Evolutionary conservation across 2,329 filamentous ascomycete genomes (phyloP).

Genomic region (Seiridium cupressi): DNA sequence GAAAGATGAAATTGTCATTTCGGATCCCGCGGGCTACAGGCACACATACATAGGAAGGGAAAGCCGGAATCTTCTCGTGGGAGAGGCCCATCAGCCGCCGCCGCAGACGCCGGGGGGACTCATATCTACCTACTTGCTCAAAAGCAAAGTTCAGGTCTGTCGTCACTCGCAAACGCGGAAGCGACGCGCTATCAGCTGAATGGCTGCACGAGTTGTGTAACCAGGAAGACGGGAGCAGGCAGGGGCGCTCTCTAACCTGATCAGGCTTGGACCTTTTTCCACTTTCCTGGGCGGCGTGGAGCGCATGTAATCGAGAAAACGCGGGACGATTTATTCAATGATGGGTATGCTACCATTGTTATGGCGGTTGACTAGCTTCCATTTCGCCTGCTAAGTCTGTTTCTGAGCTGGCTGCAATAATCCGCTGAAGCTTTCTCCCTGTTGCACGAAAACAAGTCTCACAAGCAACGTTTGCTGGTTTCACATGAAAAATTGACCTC

Average conservation of each 20-base stretch:
- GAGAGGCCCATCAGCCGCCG: not conserved
- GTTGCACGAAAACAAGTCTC: too few relatives aligned
- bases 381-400: too few relatives aligned
- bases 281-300: not conserved
- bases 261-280: not conserved
- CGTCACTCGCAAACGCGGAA: constrained; percentile 2
- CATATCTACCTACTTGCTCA: not conserved
- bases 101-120: not conserved
- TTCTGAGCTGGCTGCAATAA: too few relatives aligned
- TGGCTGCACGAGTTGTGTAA: not conserved
- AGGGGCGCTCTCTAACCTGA: not conserved
- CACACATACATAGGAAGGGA: not conserved
- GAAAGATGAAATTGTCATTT: not conserved
- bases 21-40: not conserved
- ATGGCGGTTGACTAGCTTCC: too few relatives aligned
- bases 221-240: not conserved
- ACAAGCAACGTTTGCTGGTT: too few relatives aligned
- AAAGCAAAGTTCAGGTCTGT: not conserved
- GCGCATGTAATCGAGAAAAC: not conserved
- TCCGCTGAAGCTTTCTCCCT: too few relatives aligned
- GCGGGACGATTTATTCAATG: too few relatives aligned
- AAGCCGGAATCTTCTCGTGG: not conserved
- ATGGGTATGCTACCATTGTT: too few relatives aligned
- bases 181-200: constrained; percentile 3
- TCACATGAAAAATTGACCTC: not conserved